Conservation (phyloP, 176 grass and related monocot genomes). For the Canna indica region DNA sequence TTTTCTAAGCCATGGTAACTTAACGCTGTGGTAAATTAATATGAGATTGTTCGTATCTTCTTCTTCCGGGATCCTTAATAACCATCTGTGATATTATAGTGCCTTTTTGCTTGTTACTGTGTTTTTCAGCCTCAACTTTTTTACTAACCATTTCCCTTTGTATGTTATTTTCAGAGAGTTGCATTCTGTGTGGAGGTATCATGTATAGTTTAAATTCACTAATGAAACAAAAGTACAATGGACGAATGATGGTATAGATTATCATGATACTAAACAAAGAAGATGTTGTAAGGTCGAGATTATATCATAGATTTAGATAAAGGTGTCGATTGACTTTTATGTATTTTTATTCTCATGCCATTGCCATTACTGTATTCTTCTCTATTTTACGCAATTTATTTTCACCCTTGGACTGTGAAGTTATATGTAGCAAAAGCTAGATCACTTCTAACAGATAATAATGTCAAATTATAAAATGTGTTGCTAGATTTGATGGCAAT, state of each 20-base stretch:
- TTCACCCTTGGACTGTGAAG: neutral
- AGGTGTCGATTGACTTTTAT: too few relatives aligned
- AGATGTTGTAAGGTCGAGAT: neutral
- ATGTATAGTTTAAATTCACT: neutral
- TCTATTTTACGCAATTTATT: neutral
- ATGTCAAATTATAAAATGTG: neutral
- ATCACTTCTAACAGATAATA: neutral
- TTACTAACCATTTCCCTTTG: neutral
- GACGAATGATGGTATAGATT: neutral
- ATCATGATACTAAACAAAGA: neutral
- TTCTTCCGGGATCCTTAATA: neutral
- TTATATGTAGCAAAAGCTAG: neutral
- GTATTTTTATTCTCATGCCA: too few relatives aligned
- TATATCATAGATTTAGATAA: neutral
- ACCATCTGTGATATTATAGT: neutral
- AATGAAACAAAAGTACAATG: neutral
- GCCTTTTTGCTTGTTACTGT: neutral
- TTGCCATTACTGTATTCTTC: neutral
- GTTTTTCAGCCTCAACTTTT: neutral
- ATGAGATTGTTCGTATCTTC: neutral
- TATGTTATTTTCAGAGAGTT: neutral
- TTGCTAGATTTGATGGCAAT: constrained; percentile 39
- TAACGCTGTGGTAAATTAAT: neutral
- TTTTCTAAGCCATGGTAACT: neutral
- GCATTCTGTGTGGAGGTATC: neutral